A percentile compares a stretch with the other conserved stretches of the same genome.
These are phyloP conservation scores for Wickerhamomyces canadensis DNA, from an alignment of 805 yeast species.

Conservation along the genomic window DNA sequence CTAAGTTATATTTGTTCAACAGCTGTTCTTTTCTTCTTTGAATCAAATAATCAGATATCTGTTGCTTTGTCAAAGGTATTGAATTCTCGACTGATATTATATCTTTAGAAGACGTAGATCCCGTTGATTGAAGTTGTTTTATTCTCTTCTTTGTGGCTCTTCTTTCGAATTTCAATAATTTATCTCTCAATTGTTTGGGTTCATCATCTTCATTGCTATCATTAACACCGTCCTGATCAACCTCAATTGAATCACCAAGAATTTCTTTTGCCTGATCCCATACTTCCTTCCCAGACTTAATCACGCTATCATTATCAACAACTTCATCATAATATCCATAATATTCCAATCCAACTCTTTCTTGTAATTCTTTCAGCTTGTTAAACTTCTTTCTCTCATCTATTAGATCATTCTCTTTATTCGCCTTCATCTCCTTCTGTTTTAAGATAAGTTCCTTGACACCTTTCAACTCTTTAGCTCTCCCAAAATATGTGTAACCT, in stretches of 20 bases:
- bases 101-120: not conserved
- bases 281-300: constrained; percentile 4
- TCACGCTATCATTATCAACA: constrained; percentile 1
- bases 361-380: constrained; percentile 20
- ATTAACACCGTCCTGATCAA: constrained; percentile 9
- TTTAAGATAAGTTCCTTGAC: constrained; percentile 44
- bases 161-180: constrained; percentile 27
- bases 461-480: constrained; percentile 78
- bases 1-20: constrained; percentile 6
- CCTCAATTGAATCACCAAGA: constrained; percentile 4
- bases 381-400: constrained; percentile 18
- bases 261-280: constrained; percentile 10
- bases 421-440: constrained; percentile 22
- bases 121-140: no score
- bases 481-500: constrained; percentile 60
- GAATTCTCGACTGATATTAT: not conserved
- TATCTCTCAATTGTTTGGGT: constrained; percentile 10
- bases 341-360: constrained; percentile 31
- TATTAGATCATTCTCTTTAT: constrained; percentile 10
- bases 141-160: constrained; percentile 20
- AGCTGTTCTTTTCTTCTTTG: constrained; percentile 15
- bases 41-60: constrained; percentile 13
- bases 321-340: constrained; percentile 37
- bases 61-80: constrained; percentile 5
- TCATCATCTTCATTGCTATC: constrained; percentile 1